A percentile compares a stretch with the other conserved stretches of the same genome.
These are phyloP conservation scores for Pyropia yezoensis DNA, from an alignment of 23 red algal genomes.

Conservation along the genomic window DNA sequence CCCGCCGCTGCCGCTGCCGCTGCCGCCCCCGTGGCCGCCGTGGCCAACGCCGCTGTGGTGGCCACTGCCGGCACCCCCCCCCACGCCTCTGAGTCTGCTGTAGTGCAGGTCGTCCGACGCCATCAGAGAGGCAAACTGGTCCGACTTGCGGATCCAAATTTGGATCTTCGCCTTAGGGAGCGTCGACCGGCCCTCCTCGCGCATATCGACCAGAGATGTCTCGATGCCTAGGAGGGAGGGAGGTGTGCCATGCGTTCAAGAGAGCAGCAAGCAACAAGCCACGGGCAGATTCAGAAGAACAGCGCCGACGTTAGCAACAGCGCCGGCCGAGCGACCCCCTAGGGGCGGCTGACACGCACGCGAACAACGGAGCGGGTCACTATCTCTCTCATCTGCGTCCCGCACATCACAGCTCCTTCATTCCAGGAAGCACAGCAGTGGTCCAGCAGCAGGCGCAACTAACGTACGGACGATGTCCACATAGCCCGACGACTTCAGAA, in stretches of 20 bases:
- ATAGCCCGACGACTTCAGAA: constrained; percentile 23
- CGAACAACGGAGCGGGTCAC: background rate
- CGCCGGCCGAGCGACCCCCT: no score
- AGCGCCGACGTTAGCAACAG: background rate
- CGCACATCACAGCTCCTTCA: background rate
- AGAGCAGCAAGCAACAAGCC: background rate
- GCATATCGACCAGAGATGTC: constrained; percentile 49
- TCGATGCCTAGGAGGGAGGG: constrained; percentile 14
- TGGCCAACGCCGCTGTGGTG: no score
- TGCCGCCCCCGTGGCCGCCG: no score
- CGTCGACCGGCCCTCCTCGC: constrained; percentile 17
- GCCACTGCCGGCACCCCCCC: no score
- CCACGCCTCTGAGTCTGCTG: background rate
- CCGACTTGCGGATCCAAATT: constrained; percentile 56
- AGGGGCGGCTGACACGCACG: no score
- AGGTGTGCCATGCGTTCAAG: background rate
- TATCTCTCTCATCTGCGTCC: background rate
- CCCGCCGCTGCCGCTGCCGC: no score
- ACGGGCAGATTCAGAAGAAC: background rate
- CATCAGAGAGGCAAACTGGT: constrained; percentile 22
- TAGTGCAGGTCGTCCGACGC: background rate
- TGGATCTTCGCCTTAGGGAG: constrained; percentile 72
- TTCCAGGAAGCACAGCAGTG: background rate
- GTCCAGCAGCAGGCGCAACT: background rate
- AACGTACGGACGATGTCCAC: constrained; percentile 51